Evolutionary conservation across 192 early-diverging fungal genomes (phyloP).

Genomic region (Coemansia sp.): DNA sequence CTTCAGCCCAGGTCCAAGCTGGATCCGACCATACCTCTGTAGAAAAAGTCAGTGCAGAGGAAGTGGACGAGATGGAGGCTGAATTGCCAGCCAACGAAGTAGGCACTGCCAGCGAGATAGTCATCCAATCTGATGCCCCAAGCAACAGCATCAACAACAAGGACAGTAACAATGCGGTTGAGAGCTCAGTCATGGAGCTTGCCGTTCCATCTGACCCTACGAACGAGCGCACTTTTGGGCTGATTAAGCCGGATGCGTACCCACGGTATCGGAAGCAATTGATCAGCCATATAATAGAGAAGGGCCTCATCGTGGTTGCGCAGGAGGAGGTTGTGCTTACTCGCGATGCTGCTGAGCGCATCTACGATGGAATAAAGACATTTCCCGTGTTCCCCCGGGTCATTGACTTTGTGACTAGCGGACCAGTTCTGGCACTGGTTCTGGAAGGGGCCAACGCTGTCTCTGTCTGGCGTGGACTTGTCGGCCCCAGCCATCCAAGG

Average conservation of each 20-base stretch:
- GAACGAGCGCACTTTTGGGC: conserved; percentile 49
- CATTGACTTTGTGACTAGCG: conserved; percentile 56
- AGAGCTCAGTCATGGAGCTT: conserved; percentile 19
- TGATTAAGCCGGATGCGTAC: conserved; percentile 50
- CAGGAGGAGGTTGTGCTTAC: conserved; percentile 44
- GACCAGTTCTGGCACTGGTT: conserved; percentile 49
- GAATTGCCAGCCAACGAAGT: not conserved
- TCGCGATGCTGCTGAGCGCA: conserved; percentile 17
- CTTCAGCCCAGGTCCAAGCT: not conserved
- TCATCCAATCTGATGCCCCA: not conserved
- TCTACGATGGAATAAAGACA: conserved; percentile 35
- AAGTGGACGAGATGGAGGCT: not conserved
- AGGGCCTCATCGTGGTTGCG: conserved; percentile 34
- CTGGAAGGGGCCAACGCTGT: conserved; percentile 54
- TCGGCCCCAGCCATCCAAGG: conserved; percentile 57
- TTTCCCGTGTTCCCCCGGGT: conserved; percentile 47
- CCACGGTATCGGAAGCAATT: conserved; percentile 38
- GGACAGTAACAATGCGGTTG: not conserved
- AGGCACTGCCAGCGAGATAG: not conserved
- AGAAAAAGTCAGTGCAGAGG: not conserved
- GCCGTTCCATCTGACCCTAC: conserved; percentile 22
- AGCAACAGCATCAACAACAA: too few species aligned
- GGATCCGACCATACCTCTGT: not conserved
- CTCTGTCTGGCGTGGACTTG: conserved; percentile 39
- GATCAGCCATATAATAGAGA: conserved; percentile 29